Evolutionary conservation across 176 grass and related monocot species (phyloP).

Genomic region (Aechmea fasciata): DNA sequence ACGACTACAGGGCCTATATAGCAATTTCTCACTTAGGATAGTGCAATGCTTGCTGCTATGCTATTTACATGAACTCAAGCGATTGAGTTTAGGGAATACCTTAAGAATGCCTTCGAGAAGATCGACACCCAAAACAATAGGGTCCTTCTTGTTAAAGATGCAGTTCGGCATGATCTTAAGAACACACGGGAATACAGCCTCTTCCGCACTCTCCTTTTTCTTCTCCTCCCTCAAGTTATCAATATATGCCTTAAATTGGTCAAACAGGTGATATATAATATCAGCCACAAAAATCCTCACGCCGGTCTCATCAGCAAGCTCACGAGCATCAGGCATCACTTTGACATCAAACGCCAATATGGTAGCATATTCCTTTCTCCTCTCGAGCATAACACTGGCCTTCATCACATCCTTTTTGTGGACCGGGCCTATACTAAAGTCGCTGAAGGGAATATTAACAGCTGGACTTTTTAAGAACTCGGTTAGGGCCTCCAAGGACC

Average conservation of each 20-base stretch:
- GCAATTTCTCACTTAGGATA: too few relatives aligned
- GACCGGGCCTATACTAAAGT: constrained; percentile 91
- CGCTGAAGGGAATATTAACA: constrained; percentile 81
- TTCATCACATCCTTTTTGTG: constrained; percentile 99
- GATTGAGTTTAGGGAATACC: constrained; percentile 33
- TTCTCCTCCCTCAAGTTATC: constrained; percentile 72
- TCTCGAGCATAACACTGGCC: constrained; percentile 93
- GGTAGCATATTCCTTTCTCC: constrained; percentile 87
- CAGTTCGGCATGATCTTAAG: constrained; percentile 85
- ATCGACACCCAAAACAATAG: constrained; percentile 88
- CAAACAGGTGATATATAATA: constrained; percentile 92
- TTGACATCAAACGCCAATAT: constrained; percentile 99
- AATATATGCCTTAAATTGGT: constrained; percentile 89
- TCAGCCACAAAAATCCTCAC: constrained; percentile 87
- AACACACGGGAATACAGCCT: constrained; percentile 84
- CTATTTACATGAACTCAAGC: background rate
- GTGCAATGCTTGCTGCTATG: too few relatives aligned
- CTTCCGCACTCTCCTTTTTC: constrained; percentile 79
- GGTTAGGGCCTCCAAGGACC: constrained; percentile 75
- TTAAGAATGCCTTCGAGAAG: constrained; percentile 79
- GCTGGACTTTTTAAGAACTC: constrained; percentile 76
- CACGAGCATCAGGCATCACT: constrained; percentile 82
- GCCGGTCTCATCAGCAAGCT: constrained; percentile 74
- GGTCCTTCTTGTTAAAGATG: constrained; percentile 90
- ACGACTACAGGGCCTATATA: too few relatives aligned